Evolutionary conservation across 805 yeast species (phyloP), one percentile per base, ranked within the genome.

Genomic region (Teunomyces pallodes): DNA sequence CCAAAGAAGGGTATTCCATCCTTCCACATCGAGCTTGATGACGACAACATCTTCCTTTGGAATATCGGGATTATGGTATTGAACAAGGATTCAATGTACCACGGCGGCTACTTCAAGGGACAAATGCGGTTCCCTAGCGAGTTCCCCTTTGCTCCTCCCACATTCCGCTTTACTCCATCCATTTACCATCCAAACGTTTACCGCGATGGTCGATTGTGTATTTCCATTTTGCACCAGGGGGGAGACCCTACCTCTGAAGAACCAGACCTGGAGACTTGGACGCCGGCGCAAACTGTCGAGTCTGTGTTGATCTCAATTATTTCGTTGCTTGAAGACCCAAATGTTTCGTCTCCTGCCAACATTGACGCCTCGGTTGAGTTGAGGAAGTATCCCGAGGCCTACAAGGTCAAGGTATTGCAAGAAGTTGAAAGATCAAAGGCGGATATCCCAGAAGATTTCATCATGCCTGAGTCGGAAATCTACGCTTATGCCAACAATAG

Each of bases 141-240:
- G 66, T 92, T 85, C 70, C 99, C 98, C 3, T 92, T 81, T 63
- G 75, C 88, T 17, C 99, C 99, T 27, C 99, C 98, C 38, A 82
- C 86, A 32, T 92, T 90, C 72, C 77, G 95, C 57, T 92, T 92
- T 75, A 85, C 92, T 6, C 96, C 97, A 10, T 86, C 96, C 38
- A 88, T 92, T 56, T 91, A 83, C 70, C 98, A 92, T 62, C 98
- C 98, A 24, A 92, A 92, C 65, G 96, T 92, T 47, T 92, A 92
- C 70, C 80, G 89, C 51, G 97, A 91, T 67, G 98, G 98, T 13
- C 74, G 95, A 56, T 76, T 94, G 42, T 92, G 98, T 75, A 90
- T 91, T 51, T 89, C 96, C 45, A 92, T 92, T 54, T 75, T 92
- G 51, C 98, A 92, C 67, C 88, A 86, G 55, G 87, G 92, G 13